Evolutionary conservation across 169 alveolate genomes (phyloP), one percentile per base, ranked within the genome.

Genomic region (Plasmodium vivax): DNA sequence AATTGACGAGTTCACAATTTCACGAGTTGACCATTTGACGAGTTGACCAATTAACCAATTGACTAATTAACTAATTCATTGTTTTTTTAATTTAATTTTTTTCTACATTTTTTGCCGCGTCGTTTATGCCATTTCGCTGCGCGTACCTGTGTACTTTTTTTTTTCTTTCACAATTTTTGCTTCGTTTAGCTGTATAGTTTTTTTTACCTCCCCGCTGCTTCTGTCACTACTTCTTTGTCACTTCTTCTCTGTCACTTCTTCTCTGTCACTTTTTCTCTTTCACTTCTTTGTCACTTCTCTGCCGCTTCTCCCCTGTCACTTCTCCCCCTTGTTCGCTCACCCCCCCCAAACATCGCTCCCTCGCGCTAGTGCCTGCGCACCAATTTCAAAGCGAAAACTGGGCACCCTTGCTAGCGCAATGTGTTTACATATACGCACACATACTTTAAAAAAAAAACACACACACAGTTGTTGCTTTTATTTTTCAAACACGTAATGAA

Each of bases 71-170:
- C 38, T 68, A 30, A 27, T 68, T 75, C 45, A 12, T 75, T 75
- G 23, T 75, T 75, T 75, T n/a, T 75, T 75, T 75, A 34, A 7
- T 75, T 75, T 34, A 34, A 7, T 75, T 75, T 75, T 75, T 75
- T 75, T 75, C 38, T 75, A 36, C 45, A 36, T 75, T 75, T 36
- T 34, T 75, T 34, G 38, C 16, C 45, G 30, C 34, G 30, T 36
- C 4, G n/a, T 34, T 75, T 14, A 34, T 75, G 38, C 32, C 30
- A 34, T 75, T 75, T 32, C 30, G 16, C 23, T 1, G 16, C 27
- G 47, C 56, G 38, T 75, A 16, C 45, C 30, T 27, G 38, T 12
- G 47, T 75, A 34, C 23, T 0, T 75, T 75, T 1, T 9, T 75
- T 75, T 36, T 75, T 75, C 23, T 36, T 75, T 75, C 23, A 36